These are phyloP conservation scores for Monilinia fructigena DNA, from an alignment of 2,329 filamentous ascomycete genomes.

Conservation along the genomic window DNA sequence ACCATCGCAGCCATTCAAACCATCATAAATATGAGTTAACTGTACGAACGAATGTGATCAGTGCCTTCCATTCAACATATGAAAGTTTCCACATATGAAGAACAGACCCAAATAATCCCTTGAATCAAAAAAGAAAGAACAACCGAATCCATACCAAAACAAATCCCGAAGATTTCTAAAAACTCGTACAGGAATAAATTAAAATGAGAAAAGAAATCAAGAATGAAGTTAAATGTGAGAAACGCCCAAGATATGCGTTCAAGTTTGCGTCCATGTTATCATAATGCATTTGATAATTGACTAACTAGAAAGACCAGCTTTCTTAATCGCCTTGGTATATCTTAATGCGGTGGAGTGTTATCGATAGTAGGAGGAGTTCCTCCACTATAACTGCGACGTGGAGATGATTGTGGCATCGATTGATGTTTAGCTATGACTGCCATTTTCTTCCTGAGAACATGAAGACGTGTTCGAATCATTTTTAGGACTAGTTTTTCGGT, in stretches of 20 bases:
- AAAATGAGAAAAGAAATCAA: conserved; percentile 4
- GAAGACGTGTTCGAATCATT: conserved; percentile 59
- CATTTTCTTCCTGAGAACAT: conserved; percentile 59
- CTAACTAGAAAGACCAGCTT: conserved; percentile 15
- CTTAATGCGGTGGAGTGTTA: conserved; percentile 38
- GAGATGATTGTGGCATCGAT: conserved; percentile 35
- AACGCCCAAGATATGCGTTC: conserved; percentile 7
- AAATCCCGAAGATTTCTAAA: conserved; percentile 6
- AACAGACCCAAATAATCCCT: background rate
- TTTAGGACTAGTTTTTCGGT: conserved; percentile 52
- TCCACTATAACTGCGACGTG: conserved; percentile 37
- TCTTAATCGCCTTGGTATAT: background rate
- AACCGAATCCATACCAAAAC: conserved; percentile 9
- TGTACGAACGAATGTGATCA: background rate
- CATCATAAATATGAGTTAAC: conserved; percentile 9
- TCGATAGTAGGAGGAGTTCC: conserved; percentile 39
- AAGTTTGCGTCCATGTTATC: conserved; percentile 10
- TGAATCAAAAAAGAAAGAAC: background rate
- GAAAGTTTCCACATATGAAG: background rate
- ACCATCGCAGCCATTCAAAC: conserved; percentile 2
- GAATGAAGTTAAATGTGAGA: conserved; percentile 14
- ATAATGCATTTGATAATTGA: conserved; percentile 14
- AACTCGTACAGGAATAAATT: conserved; percentile 7
- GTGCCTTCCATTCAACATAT: background rate
- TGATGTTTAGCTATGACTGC: conserved; percentile 55